Evolutionary conservation across 495 filamentous ascomycete genomes (phyloP), one percentile per base, ranked within the genome.

Genomic region (Penicillium ochrochloron): DNA sequence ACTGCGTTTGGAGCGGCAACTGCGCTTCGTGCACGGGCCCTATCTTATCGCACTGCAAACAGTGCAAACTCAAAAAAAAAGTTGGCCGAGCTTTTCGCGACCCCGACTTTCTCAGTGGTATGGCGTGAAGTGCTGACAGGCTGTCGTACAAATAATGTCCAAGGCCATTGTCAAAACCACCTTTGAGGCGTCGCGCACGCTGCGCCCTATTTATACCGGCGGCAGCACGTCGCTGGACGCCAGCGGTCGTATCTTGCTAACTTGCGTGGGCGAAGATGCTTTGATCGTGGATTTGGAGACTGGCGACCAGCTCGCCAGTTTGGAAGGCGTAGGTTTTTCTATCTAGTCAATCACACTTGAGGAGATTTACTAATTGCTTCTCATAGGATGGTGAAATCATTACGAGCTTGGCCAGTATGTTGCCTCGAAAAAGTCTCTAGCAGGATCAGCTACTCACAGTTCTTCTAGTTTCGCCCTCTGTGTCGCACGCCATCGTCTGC

Each of bases 141-240:
- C 69, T 59, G 66, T 57, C 53, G 60, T 59, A 66, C 37, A 68
- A 55, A 72, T 68, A 64, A 84, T 83, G 82, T 80, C 82, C 46
- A 76, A 82, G 76, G 74, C 73, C 65, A 75, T 75, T 60, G 74
- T 83, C 57, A 90, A 92, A 82, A 97, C 93, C 27, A 96, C 96
- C 44, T 99, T 97, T 73, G 90, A 94, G 75, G 85, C 89, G 59
- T 82, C 81, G 64, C 86, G 88, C 63, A 88, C 90, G 27, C 92
- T 99, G 50, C 92, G 93, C 68, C 96, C 95, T 39, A 93, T 97
- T 50, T 97, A 94, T 75, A 96, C 94, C 33, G 94, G 95, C 60
- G 95, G 95, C 54, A 89, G 88, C 70, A 90, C 94, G 65, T 88
- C 92, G 41, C 84, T 98, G 48, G 91, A 94, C 82, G 82, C 86